These are phyloP conservation scores for Butyriboletus loyo DNA, from an alignment of 768 basidiomycete genomes.

Conservation along the genomic window DNA sequence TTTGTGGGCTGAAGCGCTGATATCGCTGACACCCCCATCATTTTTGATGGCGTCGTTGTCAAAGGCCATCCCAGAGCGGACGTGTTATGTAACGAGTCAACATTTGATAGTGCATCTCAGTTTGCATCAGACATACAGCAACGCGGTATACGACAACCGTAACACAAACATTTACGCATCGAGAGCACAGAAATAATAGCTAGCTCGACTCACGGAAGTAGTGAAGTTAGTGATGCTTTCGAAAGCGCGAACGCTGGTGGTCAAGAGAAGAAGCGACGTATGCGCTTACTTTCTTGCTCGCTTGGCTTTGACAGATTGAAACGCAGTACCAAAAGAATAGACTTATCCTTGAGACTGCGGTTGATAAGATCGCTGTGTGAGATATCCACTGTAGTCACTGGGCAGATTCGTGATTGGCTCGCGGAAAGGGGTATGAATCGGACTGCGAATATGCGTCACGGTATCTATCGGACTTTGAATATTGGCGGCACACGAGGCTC, in stretches of 20 bases:
- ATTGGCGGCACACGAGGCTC: no score
- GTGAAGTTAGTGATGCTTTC: neutral
- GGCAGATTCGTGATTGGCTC: no score
- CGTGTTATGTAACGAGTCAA: neutral
- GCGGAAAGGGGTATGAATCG: no score
- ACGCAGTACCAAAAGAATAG: neutral
- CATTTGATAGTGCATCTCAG: neutral
- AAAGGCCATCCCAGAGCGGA: neutral
- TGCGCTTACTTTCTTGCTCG: neutral
- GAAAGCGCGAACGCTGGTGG: neutral
- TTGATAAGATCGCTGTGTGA: no score
- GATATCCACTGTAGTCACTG: no score
- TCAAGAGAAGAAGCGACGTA: neutral
- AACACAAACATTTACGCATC: neutral
- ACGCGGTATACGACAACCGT: neutral
- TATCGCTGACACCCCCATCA: no score
- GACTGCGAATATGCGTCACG: no score
- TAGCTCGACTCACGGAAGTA: neutral
- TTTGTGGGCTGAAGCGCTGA: neutral
- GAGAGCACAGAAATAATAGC: neutral
- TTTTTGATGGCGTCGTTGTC: neutral
- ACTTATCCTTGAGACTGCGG: neutral
- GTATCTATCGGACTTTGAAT: no score
- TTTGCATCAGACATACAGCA: neutral
- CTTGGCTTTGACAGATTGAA: neutral